These are phyloP conservation scores for Kluyveromyces siamensis DNA, from an alignment of 805 yeast species.

Conservation along the genomic window DNA sequence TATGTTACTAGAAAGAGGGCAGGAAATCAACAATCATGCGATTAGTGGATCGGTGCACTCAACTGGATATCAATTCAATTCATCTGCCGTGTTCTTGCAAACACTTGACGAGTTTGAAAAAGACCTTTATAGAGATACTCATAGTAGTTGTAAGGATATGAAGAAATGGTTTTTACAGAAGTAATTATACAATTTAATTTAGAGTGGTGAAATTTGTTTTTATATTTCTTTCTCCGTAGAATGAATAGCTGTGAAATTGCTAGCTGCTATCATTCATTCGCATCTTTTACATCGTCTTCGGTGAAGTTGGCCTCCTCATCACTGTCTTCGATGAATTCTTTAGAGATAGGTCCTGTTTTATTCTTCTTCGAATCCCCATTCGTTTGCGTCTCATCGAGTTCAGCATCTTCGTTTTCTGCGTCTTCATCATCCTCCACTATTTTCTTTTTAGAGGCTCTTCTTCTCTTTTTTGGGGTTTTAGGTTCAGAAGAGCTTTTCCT, in stretches of 20 bases:
- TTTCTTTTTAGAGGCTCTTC: constrained; percentile 32
- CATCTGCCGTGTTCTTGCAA: constrained; percentile 36
- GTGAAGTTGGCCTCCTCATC: constrained; percentile 30
- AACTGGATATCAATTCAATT: constrained; percentile 15
- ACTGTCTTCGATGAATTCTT: constrained; percentile 36
- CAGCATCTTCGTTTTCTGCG: constrained; percentile 23
- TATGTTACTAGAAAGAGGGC: constrained; percentile 57
- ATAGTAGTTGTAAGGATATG: constrained; percentile 39
- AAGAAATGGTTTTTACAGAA: constrained; percentile 32
- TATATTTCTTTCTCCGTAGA: not conserved
- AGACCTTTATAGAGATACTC: constrained; percentile 42
- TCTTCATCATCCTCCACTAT: constrained; percentile 41
- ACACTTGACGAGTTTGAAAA: constrained; percentile 75
- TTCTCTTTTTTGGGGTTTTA: constrained; percentile 27
- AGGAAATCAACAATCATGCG: constrained; percentile 66
- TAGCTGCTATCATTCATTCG: constrained; percentile 3
- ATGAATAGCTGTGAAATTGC: too few relatives aligned
- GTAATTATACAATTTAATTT: constrained; percentile 2
- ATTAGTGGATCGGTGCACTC: constrained; percentile 27
- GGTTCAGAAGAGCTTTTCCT: constrained; percentile 13
- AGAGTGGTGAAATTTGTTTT: not conserved
- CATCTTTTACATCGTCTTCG: constrained; percentile 8
- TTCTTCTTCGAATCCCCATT: constrained; percentile 24
- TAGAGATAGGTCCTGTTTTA: constrained; percentile 24
- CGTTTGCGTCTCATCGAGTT: constrained; percentile 17